These are phyloP conservation scores for Blastobotrys petasosporus DNA, from an alignment of 1,139 yeast species.

Conservation along the genomic window DNA sequence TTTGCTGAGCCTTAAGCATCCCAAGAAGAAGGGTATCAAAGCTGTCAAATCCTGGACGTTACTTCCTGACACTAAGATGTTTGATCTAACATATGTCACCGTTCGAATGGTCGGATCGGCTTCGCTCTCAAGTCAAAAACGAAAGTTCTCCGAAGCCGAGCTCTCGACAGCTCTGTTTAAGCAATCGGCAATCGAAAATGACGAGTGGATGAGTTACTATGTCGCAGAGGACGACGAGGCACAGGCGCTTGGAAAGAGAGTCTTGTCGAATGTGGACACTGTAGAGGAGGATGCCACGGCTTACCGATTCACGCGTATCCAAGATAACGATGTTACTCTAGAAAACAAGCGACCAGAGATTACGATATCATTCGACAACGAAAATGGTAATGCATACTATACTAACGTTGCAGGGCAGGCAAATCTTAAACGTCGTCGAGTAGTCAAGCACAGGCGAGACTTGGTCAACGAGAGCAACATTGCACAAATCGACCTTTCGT, in stretches of 20 bases:
- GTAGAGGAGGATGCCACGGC: constrained; percentile 39
- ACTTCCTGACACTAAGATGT: constrained; percentile 81
- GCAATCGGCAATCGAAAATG: constrained; percentile 67
- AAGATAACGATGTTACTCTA: constrained; percentile 77
- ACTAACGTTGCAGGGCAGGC: constrained; percentile 74
- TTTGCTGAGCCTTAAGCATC: constrained; percentile 53
- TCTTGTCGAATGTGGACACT: constrained; percentile 29
- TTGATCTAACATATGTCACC: constrained; percentile 70
- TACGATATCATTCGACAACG: constrained; percentile 46
- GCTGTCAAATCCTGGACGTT: constrained; percentile 79
- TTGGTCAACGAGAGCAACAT: constrained; percentile 44
- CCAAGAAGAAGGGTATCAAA: constrained; percentile 62
- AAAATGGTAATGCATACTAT: constrained; percentile 60
- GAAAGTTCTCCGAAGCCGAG: constrained; percentile 40
- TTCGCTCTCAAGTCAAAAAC: constrained; percentile 43
- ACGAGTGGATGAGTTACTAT: constrained; percentile 80
- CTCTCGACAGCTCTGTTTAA: constrained; percentile 64
- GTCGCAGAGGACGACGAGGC: constrained; percentile 41
- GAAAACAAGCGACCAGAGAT: constrained; percentile 50
- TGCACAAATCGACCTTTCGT: constrained; percentile 47
- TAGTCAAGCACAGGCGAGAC: constrained; percentile 47
- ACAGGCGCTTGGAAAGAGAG: constrained; percentile 21
- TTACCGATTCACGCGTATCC: constrained; percentile 55
- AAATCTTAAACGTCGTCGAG: constrained; percentile 79
- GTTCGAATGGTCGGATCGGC: constrained; percentile 81